Evolutionary conservation across 148 eudicot species (phyloP), one percentile per base, ranked within the genome.

Genomic region (Polygonum aviculare): DNA sequence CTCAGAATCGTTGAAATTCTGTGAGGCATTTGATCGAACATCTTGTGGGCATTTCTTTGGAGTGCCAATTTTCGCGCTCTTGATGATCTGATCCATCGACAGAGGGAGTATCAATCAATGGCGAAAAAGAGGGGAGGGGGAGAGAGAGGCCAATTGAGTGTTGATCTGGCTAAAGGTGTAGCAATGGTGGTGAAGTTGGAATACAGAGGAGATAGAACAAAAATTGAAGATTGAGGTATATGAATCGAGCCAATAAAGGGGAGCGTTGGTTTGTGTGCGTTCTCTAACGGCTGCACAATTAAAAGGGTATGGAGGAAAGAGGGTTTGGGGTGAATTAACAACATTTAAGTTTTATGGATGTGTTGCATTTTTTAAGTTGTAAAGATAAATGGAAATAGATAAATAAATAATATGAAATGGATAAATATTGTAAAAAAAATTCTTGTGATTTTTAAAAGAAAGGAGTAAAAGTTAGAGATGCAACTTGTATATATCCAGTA

Each of bases 1-100:
- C 80, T 86, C 89, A 82, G 79, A 22, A 4, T 76, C 84, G 78
- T 85, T 83, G 3, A 12, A 12, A 79, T 86, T 88, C 79, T 86
- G 88, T 0, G 78, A 40, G 44, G 74, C 75, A 72, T 78, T 87
- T 71, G 74, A 78, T 83, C 85, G 86, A 83, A 79, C 86, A 78
- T 69, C 9, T 79, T 65, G 86, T 78, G 83, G 69, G 73, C 79
- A 80, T 81, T 82, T 84, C 10, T 77, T 47, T 54, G 87, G 87
- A 33, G 87, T 85, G 49, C 78, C 79, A 80, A 81, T 38, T 77
- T 33, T 80, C 0, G 77, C 12, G 78, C 62, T 82, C 80, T 75
- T 78, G 69, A 52, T 59, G 62, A n/a, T 69, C 63, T 36, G 41
- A 75, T 77, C 84, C 80, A 84, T 81, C 22, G 45, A 57, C 72